Conservation (phyloP, 2,329 filamentous ascomycete species). For the Aspergillus novoparasiticus region DNA sequence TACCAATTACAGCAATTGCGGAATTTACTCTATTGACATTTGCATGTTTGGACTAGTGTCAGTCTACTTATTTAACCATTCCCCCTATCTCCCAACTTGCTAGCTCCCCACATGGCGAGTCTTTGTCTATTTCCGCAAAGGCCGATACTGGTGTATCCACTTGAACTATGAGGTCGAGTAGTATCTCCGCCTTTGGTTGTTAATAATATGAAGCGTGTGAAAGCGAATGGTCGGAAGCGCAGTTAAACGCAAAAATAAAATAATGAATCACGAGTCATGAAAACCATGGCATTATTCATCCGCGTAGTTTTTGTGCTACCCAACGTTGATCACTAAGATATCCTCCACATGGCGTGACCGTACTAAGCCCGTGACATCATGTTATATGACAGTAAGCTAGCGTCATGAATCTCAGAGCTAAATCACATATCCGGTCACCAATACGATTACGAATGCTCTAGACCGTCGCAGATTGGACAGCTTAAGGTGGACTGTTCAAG, state of each 20-base stretch:
- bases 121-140: neutral
- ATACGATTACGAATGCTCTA: neutral
- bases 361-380: neutral
- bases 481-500: neutral
- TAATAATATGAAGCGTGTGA: neutral
- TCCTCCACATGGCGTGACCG: neutral
- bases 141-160: conserved; percentile 3
- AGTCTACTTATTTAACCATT: too few species aligned
- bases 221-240: neutral
- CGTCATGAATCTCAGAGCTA: neutral
- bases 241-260: conserved; percentile 1
- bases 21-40: neutral
- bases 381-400: neutral
- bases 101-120: neutral
- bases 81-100: neutral
- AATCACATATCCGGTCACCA: neutral
- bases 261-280: conserved; percentile 19
- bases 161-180: neutral
- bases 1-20: neutral
- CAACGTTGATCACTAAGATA: neutral
- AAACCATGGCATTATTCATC: neutral
- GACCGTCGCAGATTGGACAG: neutral
- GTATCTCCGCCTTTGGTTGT: neutral
- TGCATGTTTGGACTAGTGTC: neutral
- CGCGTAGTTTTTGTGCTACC: neutral